Conservation (phyloP, 139 green algal genomes). For the Limnomonas spitsbergensis region DNA sequence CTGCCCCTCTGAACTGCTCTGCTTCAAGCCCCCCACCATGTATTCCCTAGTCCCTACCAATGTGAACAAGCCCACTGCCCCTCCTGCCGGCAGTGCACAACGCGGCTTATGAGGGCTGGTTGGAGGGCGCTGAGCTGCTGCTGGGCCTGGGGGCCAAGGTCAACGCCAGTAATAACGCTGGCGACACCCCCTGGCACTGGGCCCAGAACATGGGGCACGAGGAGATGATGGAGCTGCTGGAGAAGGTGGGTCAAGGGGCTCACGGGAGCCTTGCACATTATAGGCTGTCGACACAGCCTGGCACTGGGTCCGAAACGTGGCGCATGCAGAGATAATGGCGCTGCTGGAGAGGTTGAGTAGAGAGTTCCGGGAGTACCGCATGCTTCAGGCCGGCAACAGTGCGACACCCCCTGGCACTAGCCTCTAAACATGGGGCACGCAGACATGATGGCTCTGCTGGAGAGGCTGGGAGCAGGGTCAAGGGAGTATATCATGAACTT, state of each 20-base stretch:
- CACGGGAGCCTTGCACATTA: not conserved
- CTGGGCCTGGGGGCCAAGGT: constrained; percentile 80
- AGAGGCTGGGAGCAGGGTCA: no score
- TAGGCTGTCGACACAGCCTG: constrained; percentile 61
- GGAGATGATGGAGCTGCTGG: constrained; percentile 71
- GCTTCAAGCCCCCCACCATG: no score
- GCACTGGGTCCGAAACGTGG: constrained; percentile 70
- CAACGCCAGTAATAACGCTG: constrained; percentile 91
- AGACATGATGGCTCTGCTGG: no score
- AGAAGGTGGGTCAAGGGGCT: constrained; percentile 47
- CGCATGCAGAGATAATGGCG: constrained; percentile 63
- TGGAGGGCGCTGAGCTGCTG: constrained; percentile 79
- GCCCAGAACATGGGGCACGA: constrained; percentile 57
- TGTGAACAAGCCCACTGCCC: no score
- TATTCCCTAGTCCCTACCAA: no score
- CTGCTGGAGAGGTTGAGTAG: no score
- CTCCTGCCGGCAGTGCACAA: constrained; percentile 17
- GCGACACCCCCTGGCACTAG: no score
- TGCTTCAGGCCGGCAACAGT: no score
- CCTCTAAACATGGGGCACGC: no score
- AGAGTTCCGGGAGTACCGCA: no score
- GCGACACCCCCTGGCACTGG: constrained; percentile 84
- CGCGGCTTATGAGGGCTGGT: constrained; percentile 82
- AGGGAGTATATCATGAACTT: no score
- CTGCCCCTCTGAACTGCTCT: no score